A percentile compares a stretch with the other conserved stretches of the same genome.
Evolutionary conservation across 2,329 filamentous ascomycete genomes (phyloP).

Genomic region (Pestalotiopsis sp.): DNA sequence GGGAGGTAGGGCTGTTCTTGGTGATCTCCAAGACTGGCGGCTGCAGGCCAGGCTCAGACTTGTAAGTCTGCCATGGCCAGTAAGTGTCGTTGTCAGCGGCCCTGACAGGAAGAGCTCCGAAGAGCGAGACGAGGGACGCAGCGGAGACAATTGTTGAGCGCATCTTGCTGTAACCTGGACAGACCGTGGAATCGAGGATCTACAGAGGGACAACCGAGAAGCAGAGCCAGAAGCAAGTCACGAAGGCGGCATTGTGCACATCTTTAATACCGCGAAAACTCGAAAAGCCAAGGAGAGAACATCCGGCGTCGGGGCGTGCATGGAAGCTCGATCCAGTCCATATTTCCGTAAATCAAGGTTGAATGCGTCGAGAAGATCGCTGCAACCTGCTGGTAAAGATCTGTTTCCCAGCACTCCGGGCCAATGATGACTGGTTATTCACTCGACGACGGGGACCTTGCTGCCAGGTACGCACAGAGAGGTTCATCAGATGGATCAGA

Average conservation of each 20-base stretch:
- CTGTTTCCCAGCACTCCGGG: not conserved
- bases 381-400: not conserved
- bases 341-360: not conserved
- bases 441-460: not conserved
- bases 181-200: not conserved
- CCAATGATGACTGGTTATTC: not conserved
- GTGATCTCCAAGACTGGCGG: constrained; percentile 21
- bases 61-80: constrained; percentile 25
- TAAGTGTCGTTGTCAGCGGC: constrained; percentile 1
- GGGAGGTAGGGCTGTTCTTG: constrained; percentile 18
- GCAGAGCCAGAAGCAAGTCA: not conserved
- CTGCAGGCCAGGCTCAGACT: constrained; percentile 15
- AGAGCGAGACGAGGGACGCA: constrained; percentile 2
- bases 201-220: not conserved
- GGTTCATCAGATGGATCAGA: constrained; percentile 5
- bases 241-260: not conserved
- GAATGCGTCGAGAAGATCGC: not conserved
- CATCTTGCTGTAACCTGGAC: not conserved
- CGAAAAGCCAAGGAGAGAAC: not conserved
- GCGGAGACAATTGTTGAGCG: not conserved
- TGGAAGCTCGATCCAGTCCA: not conserved
- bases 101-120: not conserved
- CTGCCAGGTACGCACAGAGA: not conserved
- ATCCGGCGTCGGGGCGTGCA: not conserved
- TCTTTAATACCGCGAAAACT: not conserved